phyloP scores from a whole-genome alignment of 257 asterid species.

The Forsythia viridissima region DNA sequence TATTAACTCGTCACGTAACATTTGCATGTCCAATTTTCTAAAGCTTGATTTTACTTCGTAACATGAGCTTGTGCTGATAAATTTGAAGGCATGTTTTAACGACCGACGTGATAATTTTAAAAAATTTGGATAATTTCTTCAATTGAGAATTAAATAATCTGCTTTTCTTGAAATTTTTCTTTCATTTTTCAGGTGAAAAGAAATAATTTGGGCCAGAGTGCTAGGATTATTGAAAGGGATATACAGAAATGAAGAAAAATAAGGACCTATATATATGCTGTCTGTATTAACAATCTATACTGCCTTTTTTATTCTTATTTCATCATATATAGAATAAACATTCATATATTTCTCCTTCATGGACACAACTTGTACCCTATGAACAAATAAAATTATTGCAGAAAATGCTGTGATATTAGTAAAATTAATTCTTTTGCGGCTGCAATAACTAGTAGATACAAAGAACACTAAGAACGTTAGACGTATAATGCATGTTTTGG shows the following conservation, averaged over 20 bases:
- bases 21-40: neutral
- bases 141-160: neutral
- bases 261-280: constrained; percentile 35
- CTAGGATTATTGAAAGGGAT: constrained; percentile 25
- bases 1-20: too few species aligned
- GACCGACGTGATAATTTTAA: neutral
- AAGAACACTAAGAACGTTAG: neutral
- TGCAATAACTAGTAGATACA: too few species aligned
- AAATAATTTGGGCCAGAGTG: constrained; percentile 29
- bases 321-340: neutral
- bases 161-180: neutral
- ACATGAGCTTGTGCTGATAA: neutral
- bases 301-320: neutral
- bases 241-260: constrained; percentile 43
- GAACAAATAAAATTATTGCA: neutral
- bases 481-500: too few species aligned
- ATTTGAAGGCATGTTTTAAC: neutral
- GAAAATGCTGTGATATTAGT: too few species aligned
- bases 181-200: constrained; percentile 32
- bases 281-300: constrained; percentile 13
- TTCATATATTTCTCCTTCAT: constrained; percentile 4
- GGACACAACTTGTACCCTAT: neutral
- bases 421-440: too few species aligned
- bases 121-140: neutral
- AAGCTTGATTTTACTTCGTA: neutral